A percentile compares a stretch with the other conserved stretches of the same genome.
Conservation (phyloP, 1,284 basidiomycete species). For the Mycena citricolor region DNA sequence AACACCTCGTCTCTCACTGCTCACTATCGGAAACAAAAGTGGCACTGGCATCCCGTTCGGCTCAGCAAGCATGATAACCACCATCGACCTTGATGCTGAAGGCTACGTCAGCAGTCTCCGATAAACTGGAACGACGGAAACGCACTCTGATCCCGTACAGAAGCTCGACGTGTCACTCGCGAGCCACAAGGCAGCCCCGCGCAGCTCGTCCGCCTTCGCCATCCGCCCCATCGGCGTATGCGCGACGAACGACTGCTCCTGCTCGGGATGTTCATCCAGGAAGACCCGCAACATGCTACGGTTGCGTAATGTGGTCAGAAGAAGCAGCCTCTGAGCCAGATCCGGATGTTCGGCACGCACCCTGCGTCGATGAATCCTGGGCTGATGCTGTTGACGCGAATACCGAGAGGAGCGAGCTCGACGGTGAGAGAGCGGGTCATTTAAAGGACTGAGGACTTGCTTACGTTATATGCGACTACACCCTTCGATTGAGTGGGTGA, state of each 20-base stretch:
- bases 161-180: constrained; percentile 67
- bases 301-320: background rate
- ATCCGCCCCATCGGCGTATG: constrained; percentile 73
- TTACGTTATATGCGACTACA: constrained; percentile 76
- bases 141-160: constrained; percentile 69
- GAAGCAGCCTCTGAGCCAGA: background rate
- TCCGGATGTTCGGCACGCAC: constrained; percentile 38
- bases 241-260: constrained; percentile 60
- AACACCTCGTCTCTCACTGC: no score
- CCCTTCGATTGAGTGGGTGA: no score
- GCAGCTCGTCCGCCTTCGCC: constrained; percentile 68
- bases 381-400: constrained; percentile 70
- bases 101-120: background rate
- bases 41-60: no score
- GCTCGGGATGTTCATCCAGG: constrained; percentile 59
- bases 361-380: constrained; percentile 72
- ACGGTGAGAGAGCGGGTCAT: constrained; percentile 79
- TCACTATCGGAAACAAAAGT: no score
- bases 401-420: constrained; percentile 68
- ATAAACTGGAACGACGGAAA: constrained; percentile 23
- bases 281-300: constrained; percentile 73
- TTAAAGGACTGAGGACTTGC: constrained; percentile 77
- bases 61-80: constrained; percentile 35
- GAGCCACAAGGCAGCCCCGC: constrained; percentile 72
- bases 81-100: constrained; percentile 53